Base-by-base conservation (phyloP, 139 green algal species). In the Dunaliella sp. region DNA sequence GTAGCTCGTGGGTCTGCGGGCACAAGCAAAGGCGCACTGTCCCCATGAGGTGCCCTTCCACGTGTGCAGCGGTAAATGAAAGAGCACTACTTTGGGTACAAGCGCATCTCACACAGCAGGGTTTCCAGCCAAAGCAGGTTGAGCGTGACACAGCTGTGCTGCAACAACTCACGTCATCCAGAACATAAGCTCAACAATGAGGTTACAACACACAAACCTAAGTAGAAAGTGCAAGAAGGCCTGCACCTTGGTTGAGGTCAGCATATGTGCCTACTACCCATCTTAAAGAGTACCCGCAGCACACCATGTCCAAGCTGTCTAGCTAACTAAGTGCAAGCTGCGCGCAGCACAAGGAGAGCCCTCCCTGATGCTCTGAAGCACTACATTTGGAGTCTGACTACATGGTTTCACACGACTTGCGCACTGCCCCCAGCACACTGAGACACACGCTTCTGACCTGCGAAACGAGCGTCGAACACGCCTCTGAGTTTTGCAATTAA, bases 1-100 rank as follows among this genome's bases (percentile, higher is more conserved):
- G 85, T 93, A 25, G 85, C 31, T 32, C 93, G 87, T 0, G 94
- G 94, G 72, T 94, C 80, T 12, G 48, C 82, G 37, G 91, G 72
- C 28, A 38, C 30, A 38, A 21, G 58, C 58, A 74, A 74, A 24
- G 58, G 58, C 21, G 58, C 22, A 74, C 24, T n/a, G 21, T 21
- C 21, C 22, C 22, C 22, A 74, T 24, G 24, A 74, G 58, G 24
- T 21, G 58, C 58, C 58, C 21, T 21, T 74, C 22, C 58, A 74
- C 22, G 58, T 74, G 22, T 74, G 58, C 22, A 24, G 21, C 22
- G 21, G 21, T 21, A 24, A n/a, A 74, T 74, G 58, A 24, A 21
- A n/a, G 58, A 24, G 58, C 22, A 24, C 58, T 24, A 74, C 22
- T 74, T n/a, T 74, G 21, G 58, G 22, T 24, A n/a, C 58, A 74